A percentile compares a stretch with the other conserved stretches of the same genome.
Evolutionary conservation across 176 grass and related monocot species (phyloP).

Genomic region (Oryza coarctata): DNA sequence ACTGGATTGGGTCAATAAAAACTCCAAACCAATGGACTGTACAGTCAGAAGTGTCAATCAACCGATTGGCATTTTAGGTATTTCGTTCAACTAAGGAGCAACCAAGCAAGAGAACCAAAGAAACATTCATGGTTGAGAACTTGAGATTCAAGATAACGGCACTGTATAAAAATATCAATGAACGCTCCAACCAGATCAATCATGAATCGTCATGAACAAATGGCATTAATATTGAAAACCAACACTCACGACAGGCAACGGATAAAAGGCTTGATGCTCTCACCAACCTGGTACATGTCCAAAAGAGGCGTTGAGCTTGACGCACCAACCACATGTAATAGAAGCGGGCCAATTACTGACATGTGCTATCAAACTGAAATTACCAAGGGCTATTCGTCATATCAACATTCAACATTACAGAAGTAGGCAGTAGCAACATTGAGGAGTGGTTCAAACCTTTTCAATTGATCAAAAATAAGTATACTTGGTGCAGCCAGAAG

Average conservation of each 20-base stretch:
- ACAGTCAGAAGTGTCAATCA: not conserved
- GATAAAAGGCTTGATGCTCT: constrained; percentile 32
- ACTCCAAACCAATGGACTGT: too few species aligned
- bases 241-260: constrained; percentile 1
- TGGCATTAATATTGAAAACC: not conserved
- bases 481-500: not conserved
- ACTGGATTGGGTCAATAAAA: not conserved
- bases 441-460: not conserved
- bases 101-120: not conserved
- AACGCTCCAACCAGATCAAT: not conserved
- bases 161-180: not conserved
- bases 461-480: not conserved
- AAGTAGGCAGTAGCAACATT: not conserved
- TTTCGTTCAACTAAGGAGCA: not conserved
- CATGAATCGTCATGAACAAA: not conserved
- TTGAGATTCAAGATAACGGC: constrained; percentile 6
- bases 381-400: constrained; percentile 13
- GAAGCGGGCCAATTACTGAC: not conserved
- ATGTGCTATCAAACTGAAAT: constrained; percentile 8
- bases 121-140: not conserved
- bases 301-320: not conserved
- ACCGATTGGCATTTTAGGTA: not conserved
- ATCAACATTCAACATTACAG: not conserved
- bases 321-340: constrained; percentile 17
- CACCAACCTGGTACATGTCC: constrained; percentile 17